These are phyloP conservation scores for Skeletonema menzelii DNA, from an alignment of 108 stramenopile species.

Conservation along the genomic window DNA sequence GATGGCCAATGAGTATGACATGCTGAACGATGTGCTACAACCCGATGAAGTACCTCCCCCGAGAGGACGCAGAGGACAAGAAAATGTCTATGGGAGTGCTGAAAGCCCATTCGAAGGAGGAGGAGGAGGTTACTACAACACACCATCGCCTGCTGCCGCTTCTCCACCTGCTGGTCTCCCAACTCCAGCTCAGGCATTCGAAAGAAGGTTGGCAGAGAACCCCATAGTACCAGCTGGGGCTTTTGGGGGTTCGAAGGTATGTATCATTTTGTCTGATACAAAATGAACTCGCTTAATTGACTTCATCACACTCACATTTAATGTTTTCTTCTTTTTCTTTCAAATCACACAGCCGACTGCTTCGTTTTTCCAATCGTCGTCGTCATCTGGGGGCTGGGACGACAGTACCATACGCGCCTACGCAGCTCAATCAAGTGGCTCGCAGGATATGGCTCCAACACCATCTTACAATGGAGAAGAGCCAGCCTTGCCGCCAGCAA, in stretches of 20 bases:
- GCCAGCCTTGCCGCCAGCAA: conserved; percentile 2
- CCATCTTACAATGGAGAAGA: conserved; percentile 1
- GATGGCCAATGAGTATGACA: neutral
- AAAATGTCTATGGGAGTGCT: neutral
- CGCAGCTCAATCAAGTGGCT: conserved; percentile 1
- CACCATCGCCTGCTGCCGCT: conserved; percentile 1
- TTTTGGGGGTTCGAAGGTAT: conserved; percentile 1
- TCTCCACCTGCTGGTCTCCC: conserved; percentile 3
- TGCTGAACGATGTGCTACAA: conserved; percentile 2
- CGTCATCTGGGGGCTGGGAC: neutral
- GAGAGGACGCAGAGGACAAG: conserved; percentile 1
- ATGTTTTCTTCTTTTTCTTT: neutral
- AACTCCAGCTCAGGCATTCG: conserved; percentile 7
- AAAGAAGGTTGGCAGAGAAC: conserved; percentile 6
- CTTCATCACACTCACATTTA: neutral
- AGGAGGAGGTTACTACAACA: neutral
- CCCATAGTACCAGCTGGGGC: conserved; percentile 3
- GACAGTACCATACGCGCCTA: neutral
- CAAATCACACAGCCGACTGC: conserved; percentile 5
- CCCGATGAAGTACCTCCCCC: conserved; percentile 3
- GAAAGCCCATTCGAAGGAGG: neutral
- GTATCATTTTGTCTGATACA: neutral
- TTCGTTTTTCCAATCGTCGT: neutral
- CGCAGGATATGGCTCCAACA: neutral
- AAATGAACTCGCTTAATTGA: neutral